These are phyloP conservation scores for Uronychia binucleata DNA, from an alignment of 73 alveolate genomes.

Conservation along the genomic window DNA sequence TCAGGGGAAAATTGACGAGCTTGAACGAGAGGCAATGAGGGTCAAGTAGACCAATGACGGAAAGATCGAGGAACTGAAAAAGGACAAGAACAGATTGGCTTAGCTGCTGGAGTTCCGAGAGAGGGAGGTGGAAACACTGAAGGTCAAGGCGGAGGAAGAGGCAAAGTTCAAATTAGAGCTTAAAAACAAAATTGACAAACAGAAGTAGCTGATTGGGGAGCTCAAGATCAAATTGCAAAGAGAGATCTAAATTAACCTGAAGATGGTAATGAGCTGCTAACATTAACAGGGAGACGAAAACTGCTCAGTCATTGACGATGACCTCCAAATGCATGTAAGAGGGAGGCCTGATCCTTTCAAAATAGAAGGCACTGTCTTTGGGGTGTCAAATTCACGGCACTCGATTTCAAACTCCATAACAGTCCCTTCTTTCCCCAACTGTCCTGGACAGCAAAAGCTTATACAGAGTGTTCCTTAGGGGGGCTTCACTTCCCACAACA, in stretches of 20 bases:
- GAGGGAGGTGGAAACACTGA: conserved; percentile 3
- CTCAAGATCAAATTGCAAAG: conserved; percentile 10
- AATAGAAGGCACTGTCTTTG: background rate
- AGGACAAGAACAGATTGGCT: conserved; percentile 40
- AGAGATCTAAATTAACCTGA: too few relatives aligned
- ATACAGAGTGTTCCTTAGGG: too few relatives aligned
- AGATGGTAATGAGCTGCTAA: too few relatives aligned
- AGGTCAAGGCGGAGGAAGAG: background rate
- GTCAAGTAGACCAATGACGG: conserved; percentile 3
- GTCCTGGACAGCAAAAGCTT: too few relatives aligned
- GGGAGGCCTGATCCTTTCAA: background rate
- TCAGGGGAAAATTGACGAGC: conserved; percentile 83
- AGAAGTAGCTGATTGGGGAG: background rate
- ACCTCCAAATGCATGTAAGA: background rate
- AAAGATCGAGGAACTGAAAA: conserved; percentile 27
- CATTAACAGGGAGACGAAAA: background rate
- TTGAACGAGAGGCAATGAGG: conserved; percentile 61
- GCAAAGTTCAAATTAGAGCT: background rate
- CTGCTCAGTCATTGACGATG: background rate
- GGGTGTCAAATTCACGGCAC: background rate
- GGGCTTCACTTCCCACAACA: background rate
- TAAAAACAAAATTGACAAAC: background rate
- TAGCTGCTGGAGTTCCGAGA: conserved; percentile 26
- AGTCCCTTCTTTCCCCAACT: too few relatives aligned
- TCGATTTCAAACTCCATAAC: too few relatives aligned